Base-by-base conservation (phyloP, 2,329 filamentous ascomycete genomes). In the Fusarium domesticum region DNA sequence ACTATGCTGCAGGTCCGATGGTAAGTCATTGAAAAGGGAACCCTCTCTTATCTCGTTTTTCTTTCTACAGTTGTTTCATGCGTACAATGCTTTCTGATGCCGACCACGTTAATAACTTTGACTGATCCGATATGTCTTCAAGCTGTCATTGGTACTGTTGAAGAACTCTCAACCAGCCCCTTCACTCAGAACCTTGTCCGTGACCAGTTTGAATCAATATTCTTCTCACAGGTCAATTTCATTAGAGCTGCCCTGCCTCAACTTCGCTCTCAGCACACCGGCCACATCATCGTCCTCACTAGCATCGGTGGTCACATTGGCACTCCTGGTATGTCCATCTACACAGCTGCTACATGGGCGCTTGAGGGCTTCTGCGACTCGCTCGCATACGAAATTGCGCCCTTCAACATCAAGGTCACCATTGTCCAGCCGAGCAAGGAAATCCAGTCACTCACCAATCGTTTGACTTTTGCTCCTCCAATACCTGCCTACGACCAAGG, bases 341-440 rank as follows among this genome's bases (percentile, higher is more conserved):
- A 95, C 65, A 93, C 90, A 54, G 89, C 92, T 15, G 87, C 90
- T 12, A 91, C 90, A 30, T 96, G 92, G 90, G 93, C 90, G 2
- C 78, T 96, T 28, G 93, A 97, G 69, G 93, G 92, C 15, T 96
- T 93, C 66, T 96, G 91, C 70, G 92, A 97, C 69, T 89, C 89
- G 47, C 77, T 98, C 18, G 91, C 92, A 2, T 98, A 96, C 68
- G 93, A 98, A 69, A 87, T 98, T 52, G 87, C 92, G 1, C 93
- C 93, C 0, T 97, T 97, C 73, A 96, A 96, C 69, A 83, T 97
- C 71, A 95, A 92, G 67, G 81, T 97, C 66, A 96, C 90, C 32
- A 91, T 97, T 55, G 85, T 98, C 35, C 92, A 98, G 72, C 90
- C 91, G 18, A 95, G 90, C 68, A 89, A 96, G 70, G 92, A 97